Conservation (phyloP, 768 basidiomycete species). For the Leucogyrophana mollusca region DNA sequence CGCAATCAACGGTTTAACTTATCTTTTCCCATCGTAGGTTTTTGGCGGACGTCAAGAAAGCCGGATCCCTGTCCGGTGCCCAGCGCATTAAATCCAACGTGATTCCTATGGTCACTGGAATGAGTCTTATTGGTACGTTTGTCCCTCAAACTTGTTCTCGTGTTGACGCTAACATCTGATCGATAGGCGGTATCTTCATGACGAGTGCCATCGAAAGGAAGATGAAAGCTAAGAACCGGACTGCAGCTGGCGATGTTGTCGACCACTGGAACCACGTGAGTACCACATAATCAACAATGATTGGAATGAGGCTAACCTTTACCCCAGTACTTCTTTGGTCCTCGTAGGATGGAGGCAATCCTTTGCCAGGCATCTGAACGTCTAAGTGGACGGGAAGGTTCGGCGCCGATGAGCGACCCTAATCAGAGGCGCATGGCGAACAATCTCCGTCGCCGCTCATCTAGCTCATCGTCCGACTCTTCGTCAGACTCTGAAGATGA, state of each 20-base stretch:
- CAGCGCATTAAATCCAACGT: constrained; percentile 34
- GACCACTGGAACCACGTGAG: constrained; percentile 53
- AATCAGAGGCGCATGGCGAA: constrained; percentile 17
- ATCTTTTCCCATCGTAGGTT: constrained; percentile 33
- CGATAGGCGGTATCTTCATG: constrained; percentile 17
- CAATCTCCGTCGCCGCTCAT: constrained; percentile 11
- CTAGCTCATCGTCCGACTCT: constrained; percentile 1
- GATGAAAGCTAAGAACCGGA: constrained; percentile 36
- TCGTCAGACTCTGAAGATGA: constrained; percentile 12
- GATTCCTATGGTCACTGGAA: constrained; percentile 27
- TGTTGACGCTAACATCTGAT: neutral
- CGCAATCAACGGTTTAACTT: neutral
- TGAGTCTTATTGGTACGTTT: constrained; percentile 22
- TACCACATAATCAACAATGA: neutral
- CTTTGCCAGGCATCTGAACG: constrained; percentile 32
- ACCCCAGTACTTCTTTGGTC: constrained; percentile 47
- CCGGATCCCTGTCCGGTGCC: constrained; percentile 30
- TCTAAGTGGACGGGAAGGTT: constrained; percentile 23
- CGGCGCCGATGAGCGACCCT: constrained; percentile 19
- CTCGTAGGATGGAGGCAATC: constrained; percentile 41
- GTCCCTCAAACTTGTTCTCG: neutral
- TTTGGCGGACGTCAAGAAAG: constrained; percentile 33
- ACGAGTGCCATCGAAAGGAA: constrained; percentile 14
- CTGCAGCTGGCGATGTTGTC: constrained; percentile 39
- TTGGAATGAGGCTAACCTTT: too few species aligned